These are phyloP conservation scores for Ceratocystis colombiana DNA, from an alignment of 2,329 filamentous ascomycete species.

Conservation along the genomic window DNA sequence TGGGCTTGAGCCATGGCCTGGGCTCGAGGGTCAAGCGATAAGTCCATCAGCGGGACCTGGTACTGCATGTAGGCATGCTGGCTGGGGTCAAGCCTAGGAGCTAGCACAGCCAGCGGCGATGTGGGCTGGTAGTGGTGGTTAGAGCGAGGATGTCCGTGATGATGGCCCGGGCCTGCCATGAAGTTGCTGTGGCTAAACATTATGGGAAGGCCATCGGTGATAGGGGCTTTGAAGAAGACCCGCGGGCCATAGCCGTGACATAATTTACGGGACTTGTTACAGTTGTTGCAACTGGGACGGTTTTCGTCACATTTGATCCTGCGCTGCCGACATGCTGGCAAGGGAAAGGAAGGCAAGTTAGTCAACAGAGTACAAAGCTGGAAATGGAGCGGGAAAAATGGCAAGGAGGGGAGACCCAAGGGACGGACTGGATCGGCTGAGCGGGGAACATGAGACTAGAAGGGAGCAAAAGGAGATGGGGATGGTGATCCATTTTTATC, in stretches of 20 bases:
- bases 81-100: conserved; percentile 15
- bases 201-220: conserved; percentile 39
- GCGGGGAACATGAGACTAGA: no score
- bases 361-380: not conserved
- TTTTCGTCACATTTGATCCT: conserved; percentile 97
- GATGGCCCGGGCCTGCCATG: not conserved
- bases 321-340: conserved; percentile 73
- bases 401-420: not conserved
- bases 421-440: no score
- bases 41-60: not conserved
- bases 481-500: no score
- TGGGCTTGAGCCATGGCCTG: conserved; percentile 8
- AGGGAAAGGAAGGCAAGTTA: not conserved
- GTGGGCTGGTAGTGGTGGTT: conserved; percentile 33
- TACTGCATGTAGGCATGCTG: conserved; percentile 9
- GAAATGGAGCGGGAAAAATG: not conserved
- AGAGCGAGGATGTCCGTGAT: conserved; percentile 38
- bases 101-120: conserved; percentile 12
- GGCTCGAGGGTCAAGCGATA: not conserved
- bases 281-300: conserved; percentile 70
- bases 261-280: conserved; percentile 71
- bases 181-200: conserved; percentile 8
- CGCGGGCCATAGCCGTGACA: conserved; percentile 79
- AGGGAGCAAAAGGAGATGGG: no score
- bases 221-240: conserved; percentile 67